phyloP scores from a whole-genome alignment of 305 asterid species.

The Fraxinus sp. region DNA sequence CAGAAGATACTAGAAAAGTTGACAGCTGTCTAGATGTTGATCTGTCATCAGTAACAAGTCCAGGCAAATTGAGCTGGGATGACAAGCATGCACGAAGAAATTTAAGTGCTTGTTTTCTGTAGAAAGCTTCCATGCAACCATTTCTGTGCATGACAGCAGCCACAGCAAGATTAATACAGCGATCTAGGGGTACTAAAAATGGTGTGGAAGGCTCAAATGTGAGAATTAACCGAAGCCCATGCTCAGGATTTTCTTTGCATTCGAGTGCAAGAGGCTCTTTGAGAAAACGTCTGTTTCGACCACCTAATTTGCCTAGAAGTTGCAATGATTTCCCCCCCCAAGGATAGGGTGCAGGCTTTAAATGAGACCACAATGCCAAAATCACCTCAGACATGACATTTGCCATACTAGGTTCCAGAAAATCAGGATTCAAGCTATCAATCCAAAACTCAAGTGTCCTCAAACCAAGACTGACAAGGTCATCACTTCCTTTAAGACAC shows the following conservation, averaged over 20 bases:
- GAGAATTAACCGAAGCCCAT: conserved; percentile 91
- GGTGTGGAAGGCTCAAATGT: conserved; percentile 98
- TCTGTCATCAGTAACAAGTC: conserved; percentile 72
- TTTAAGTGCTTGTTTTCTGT: conserved; percentile 83
- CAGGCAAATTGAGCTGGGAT: conserved; percentile 96
- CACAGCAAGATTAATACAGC: conserved; percentile 96
- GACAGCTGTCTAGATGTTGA: conserved; percentile 68
- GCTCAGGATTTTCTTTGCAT: conserved; percentile 99
- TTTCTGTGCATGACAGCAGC: conserved; percentile 87
- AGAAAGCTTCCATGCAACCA: conserved; percentile 67
- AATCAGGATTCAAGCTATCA: conserved; percentile 99
- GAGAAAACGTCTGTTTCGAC: conserved; percentile 96
- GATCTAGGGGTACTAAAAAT: conserved; percentile 94
- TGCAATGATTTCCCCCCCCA: conserved; percentile 96
- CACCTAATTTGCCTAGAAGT: conserved; percentile 98
- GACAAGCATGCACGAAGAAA: conserved; percentile 92
- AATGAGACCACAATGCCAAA: conserved; percentile 96
- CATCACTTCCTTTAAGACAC: conserved; percentile 97
- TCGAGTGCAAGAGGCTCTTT: conserved; percentile 97
- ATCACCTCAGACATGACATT: conserved; percentile 98
- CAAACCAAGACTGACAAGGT: conserved; percentile 84
- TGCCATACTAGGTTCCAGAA: conserved; percentile 99
- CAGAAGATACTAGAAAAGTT: conserved; percentile 70
- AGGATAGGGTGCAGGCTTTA: conserved; percentile 92
- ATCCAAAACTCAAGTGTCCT: conserved; percentile 99